phyloP scores from a whole-genome alignment of 495 filamentous ascomycete genomes.

The Lepraria neglecta region DNA sequence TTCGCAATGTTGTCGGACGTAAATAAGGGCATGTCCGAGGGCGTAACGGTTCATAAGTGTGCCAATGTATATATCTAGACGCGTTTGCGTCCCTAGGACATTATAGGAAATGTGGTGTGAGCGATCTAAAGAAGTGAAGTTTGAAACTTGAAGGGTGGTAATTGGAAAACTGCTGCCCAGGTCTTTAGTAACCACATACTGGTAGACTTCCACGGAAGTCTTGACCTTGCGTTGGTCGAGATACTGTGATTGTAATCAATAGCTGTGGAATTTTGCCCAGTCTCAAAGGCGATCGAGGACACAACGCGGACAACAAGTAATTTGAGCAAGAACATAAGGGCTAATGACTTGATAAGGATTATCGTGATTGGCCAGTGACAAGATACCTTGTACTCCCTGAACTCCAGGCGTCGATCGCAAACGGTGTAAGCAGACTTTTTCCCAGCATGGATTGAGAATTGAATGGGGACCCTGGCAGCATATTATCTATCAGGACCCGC shows the following conservation, averaged over 20 bases:
- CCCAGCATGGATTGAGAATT: too few species aligned
- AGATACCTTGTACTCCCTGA: not conserved
- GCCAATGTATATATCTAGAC: constrained; percentile 2
- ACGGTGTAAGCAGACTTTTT: too few species aligned
- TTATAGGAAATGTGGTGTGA: not conserved
- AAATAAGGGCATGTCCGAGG: too few species aligned
- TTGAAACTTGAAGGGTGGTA: not conserved
- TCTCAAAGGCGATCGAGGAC: not conserved
- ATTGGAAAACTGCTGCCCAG: not conserved
- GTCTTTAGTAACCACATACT: not conserved
- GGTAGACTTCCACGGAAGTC: not conserved
- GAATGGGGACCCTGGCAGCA: not conserved
- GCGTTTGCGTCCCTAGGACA: not conserved
- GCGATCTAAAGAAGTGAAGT: not conserved
- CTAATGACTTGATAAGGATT: not conserved
- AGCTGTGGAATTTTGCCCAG: not conserved
- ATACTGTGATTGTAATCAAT: not conserved
- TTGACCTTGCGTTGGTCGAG: not conserved
- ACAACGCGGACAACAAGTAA: not conserved
- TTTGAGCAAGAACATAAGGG: too few species aligned
- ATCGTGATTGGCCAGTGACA: not conserved
- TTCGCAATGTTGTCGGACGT: too few species aligned
- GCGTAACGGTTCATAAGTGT: not conserved
- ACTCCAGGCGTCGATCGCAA: too few species aligned
- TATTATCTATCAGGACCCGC: not conserved